phyloP scores from a whole-genome alignment of 2,329 filamentous ascomycete genomes.

The Diaporthe capsici region DNA sequence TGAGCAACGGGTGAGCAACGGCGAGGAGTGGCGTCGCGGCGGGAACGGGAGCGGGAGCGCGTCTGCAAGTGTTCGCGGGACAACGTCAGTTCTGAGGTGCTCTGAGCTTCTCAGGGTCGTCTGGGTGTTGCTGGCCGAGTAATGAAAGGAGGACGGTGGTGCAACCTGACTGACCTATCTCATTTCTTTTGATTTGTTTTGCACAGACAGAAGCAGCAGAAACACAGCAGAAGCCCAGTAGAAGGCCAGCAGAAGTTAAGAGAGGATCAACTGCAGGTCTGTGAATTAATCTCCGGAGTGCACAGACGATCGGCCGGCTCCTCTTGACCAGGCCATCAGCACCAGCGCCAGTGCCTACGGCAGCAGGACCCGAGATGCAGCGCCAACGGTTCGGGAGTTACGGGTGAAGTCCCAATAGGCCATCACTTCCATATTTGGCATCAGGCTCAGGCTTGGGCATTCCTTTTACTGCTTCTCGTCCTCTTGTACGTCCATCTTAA shows the following conservation, averaged over 20 bases:
- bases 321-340: slow-evolving; percentile 1
- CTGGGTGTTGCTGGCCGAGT: background rate
- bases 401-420: background rate
- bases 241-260: slow-evolving; percentile 24
- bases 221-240: background rate
- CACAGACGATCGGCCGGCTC: slow-evolving; percentile 17
- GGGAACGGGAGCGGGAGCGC: background rate
- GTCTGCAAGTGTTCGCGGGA: slow-evolving; percentile 12
- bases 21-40: background rate
- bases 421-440: background rate
- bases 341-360: background rate
- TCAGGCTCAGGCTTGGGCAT: background rate
- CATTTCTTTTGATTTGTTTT: slow-evolving; percentile 21
- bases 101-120: background rate
- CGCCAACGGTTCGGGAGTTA: slow-evolving; percentile 11
- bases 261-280: slow-evolving; percentile 10
- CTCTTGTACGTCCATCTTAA: too few species aligned
- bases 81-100: background rate
- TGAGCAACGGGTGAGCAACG: slow-evolving; percentile 2
- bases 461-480: background rate
- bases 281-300: slow-evolving; percentile 29
- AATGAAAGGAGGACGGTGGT: slow-evolving; percentile 14
- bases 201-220: background rate
- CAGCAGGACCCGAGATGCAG: background rate
- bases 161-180: slow-evolving; percentile 9